These are phyloP conservation scores for Malassezia brasiliensis DNA, from an alignment of 1,284 basidiomycete genomes.

Conservation along the genomic window DNA sequence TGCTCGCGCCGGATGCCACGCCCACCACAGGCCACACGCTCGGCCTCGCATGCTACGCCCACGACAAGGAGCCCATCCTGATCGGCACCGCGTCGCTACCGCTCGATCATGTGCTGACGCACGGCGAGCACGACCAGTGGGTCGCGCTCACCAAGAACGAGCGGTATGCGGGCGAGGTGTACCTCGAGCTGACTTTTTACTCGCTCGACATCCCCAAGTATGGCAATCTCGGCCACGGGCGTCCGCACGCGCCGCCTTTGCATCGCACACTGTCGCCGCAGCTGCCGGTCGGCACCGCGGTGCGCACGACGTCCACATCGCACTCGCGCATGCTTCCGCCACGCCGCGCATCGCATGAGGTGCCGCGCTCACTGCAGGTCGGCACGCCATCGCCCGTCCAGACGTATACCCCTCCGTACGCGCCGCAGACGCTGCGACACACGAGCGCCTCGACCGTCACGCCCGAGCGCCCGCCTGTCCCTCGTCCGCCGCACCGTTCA, in stretches of 20 bases:
- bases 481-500: background rate
- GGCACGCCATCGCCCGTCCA: background rate
- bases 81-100: slow-evolving; percentile 85
- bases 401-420: slow-evolving; percentile 1
- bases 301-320: background rate
- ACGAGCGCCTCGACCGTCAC: background rate
- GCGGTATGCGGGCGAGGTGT: slow-evolving; percentile 45
- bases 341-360: background rate
- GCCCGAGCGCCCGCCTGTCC: background rate
- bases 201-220: background rate
- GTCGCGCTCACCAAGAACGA: slow-evolving; percentile 54
- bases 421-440: background rate
- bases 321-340: background rate
- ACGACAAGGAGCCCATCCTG: slow-evolving; percentile 84
- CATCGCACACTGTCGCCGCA: background rate
- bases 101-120: slow-evolving; percentile 77
- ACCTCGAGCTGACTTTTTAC: slow-evolving; percentile 46
- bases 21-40: slow-evolving; percentile 61
- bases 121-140: slow-evolving; percentile 97
- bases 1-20: slow-evolving; percentile 46
- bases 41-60: slow-evolving; percentile 79
- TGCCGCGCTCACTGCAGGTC: background rate
- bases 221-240: background rate
- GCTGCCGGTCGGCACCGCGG: background rate
- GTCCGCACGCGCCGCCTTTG: background rate